phyloP scores from a whole-genome alignment of 1,284 basidiomycete species.

The Mycosarcoma mackinlayi region DNA sequence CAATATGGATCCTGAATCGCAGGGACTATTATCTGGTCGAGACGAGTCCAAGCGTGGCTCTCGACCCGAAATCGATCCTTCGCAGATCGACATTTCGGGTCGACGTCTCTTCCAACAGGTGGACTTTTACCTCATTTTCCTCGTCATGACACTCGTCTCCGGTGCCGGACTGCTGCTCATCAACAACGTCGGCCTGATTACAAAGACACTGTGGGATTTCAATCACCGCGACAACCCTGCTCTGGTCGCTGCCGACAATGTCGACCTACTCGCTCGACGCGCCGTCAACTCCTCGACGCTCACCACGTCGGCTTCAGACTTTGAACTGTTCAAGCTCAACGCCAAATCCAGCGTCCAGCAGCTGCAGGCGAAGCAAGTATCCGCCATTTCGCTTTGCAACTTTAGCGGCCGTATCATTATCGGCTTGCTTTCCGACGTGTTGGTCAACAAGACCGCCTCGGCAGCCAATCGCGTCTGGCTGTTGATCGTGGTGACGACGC shows the following conservation, averaged over 20 bases:
- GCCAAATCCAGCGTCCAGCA: conserved; percentile 77
- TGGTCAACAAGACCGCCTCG: conserved; percentile 45
- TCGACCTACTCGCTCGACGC: conserved; percentile 1
- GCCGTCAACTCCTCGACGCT: neutral
- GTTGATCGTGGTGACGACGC: conserved; percentile 55
- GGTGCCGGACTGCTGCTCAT: conserved; percentile 93
- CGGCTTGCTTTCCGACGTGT: conserved; percentile 79
- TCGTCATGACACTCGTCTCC: conserved; percentile 79
- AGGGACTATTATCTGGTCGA: conserved; percentile 26
- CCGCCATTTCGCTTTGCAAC: conserved; percentile 84
- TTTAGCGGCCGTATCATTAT: conserved; percentile 82
- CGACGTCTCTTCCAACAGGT: conserved; percentile 70
- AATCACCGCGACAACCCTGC: conserved; percentile 69
- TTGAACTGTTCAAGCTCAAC: conserved; percentile 69
- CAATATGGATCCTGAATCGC: conserved; percentile 22
- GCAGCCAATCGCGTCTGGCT: conserved; percentile 56
- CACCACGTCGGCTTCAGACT: neutral
- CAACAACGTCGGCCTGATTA: conserved; percentile 93
- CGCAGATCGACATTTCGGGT: conserved; percentile 71
- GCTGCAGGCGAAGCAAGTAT: conserved; percentile 81
- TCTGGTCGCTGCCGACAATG: conserved; percentile 21
- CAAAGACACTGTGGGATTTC: conserved; percentile 82
- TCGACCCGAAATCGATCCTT: conserved; percentile 8
- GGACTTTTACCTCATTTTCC: conserved; percentile 82
- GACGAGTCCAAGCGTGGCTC: conserved; percentile 27